These are phyloP conservation scores for Candida chauliodis DNA, from an alignment of 805 yeast species.

Conservation along the genomic window DNA sequence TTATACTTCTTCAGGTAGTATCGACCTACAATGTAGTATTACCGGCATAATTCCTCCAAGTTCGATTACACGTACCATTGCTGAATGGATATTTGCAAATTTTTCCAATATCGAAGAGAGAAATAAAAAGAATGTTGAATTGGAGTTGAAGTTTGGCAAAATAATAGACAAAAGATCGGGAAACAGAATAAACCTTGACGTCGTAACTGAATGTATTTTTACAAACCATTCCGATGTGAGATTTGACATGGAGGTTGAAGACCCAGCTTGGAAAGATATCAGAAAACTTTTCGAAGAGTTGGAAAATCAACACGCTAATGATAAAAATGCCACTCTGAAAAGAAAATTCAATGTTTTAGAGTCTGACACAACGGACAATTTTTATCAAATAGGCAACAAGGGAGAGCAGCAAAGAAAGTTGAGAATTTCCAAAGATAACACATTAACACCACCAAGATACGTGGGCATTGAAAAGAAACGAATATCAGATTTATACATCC, in stretches of 20 bases:
- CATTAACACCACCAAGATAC: slow-evolving; percentile 59
- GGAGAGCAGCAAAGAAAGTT: slow-evolving; percentile 63
- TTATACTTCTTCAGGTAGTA: slow-evolving; percentile 26
- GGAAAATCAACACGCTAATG: slow-evolving; percentile 47
- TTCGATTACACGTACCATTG: slow-evolving; percentile 74
- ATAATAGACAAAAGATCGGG: slow-evolving; percentile 63
- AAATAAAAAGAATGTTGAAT: slow-evolving; percentile 54
- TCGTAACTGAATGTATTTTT: slow-evolving; percentile 63
- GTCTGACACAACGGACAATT: slow-evolving; percentile 59
- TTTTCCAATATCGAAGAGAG: slow-evolving; percentile 59
- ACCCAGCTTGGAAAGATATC: slow-evolving; percentile 56
- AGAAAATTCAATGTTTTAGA: slow-evolving; percentile 58
- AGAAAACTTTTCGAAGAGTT: slow-evolving; percentile 53
- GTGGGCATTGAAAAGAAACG: slow-evolving; percentile 72
- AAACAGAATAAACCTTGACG: slow-evolving; percentile 59
- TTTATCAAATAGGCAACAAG: slow-evolving; percentile 58
- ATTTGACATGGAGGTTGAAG: slow-evolving; percentile 66
- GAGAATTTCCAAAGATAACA: slow-evolving; percentile 62
- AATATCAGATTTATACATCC: slow-evolving; percentile 66
- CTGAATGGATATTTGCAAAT: slow-evolving; percentile 88
- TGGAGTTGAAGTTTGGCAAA: slow-evolving; percentile 73
- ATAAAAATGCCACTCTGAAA: slow-evolving; percentile 31
- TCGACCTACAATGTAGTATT: slow-evolving; percentile 49
- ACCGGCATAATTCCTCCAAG: slow-evolving; percentile 77
- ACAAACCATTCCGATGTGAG: slow-evolving; percentile 53